Base-by-base conservation (phyloP, 2,329 filamentous ascomycete species). In the Arthrinium puccinioides region DNA sequence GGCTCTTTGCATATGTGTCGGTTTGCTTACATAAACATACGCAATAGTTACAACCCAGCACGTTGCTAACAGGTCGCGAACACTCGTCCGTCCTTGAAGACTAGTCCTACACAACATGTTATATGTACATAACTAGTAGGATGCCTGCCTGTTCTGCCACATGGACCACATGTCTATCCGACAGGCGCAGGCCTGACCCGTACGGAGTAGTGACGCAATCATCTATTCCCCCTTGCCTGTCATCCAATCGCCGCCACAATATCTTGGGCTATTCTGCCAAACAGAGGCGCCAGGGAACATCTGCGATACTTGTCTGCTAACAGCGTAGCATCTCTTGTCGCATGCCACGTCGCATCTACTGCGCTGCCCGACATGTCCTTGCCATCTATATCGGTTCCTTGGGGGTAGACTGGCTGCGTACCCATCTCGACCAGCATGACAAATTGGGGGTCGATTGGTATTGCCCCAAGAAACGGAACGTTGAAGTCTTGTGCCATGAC, bases 391-490 rank as follows among this genome's bases (percentile, higher is more conserved):
- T 69, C 52, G 2, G 82, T 87, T 2, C 84, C 84, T 40, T 73
- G 65, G 0, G 84, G 84, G 55, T 89, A 88, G 13, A 66, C 66
- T 11, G 84, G 85, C 44, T 67, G 60, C 41, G 58, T 64, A 11
- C 70, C 75, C 42, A 86, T 87, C 60, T 97, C 90, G 28, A 98
- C 78, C 53, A 98, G 62, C 47, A 83, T 75, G 32, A 92, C 84
- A 57, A 97, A 96, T 52, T 89, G 86, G 15, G 88, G 86, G 63
- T 98, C 92, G 53, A 98, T 88, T 2, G 92, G 92, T 25, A 97
- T 80, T 20, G 79, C 80, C 3, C 89, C 92, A 37, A 97, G 62
- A 52, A 96, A 97, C 13, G 75, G 77, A 24, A 97, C 86, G 1
- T 69, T 69, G 56, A 94, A 92, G 49, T 97, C 88, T 32, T 76